Evolutionary conservation across 2,329 filamentous ascomycete species (phyloP).

Genomic region (Cadophora sp.): DNA sequence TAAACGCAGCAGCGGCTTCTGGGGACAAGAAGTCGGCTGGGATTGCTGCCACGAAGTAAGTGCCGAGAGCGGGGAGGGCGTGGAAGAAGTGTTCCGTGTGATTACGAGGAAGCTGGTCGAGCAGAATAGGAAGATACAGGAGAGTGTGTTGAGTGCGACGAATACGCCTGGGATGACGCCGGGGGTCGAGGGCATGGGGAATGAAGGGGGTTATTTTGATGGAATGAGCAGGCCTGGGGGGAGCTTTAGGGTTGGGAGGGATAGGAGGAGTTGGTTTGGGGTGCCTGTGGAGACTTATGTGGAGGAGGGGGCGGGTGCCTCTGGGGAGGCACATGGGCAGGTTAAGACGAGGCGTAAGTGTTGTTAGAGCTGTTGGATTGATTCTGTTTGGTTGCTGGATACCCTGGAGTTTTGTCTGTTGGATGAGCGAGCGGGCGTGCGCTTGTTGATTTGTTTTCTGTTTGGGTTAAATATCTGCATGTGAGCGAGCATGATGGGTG

Average conservation of each 20-base stretch:
- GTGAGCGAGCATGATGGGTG: conserved; percentile 22
- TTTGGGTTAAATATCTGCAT: not conserved
- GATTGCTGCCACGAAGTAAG: conserved; percentile 97
- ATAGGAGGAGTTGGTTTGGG: conserved; percentile 71
- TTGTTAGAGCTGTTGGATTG: conserved; percentile 30
- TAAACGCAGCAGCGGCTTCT: conserved; percentile 77
- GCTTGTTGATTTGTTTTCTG: not conserved
- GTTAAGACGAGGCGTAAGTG: conserved; percentile 44
- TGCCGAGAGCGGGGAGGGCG: conserved; percentile 91
- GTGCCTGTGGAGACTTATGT: conserved; percentile 56
- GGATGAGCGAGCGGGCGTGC: conserved; percentile 18
- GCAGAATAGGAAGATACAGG: conserved; percentile 64
- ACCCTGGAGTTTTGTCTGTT: conserved; percentile 32
- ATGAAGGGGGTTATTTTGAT: conserved; percentile 52
- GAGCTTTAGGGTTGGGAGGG: conserved; percentile 67
- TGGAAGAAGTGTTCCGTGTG: conserved; percentile 94
- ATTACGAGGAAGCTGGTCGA: conserved; percentile 86
- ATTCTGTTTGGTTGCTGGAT: conserved; percentile 31
- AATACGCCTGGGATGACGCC: conserved; percentile 50
- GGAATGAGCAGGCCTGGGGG: conserved; percentile 53
- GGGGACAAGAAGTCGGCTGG: conserved; percentile 94
- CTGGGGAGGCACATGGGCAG: conserved; percentile 34
- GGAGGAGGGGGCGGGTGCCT: conserved; percentile 43
- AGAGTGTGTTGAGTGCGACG: conserved; percentile 53
- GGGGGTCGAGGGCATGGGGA: conserved; percentile 43